Base-by-base conservation (phyloP, 495 filamentous ascomycete species). In the Xylaria sp. region DNA sequence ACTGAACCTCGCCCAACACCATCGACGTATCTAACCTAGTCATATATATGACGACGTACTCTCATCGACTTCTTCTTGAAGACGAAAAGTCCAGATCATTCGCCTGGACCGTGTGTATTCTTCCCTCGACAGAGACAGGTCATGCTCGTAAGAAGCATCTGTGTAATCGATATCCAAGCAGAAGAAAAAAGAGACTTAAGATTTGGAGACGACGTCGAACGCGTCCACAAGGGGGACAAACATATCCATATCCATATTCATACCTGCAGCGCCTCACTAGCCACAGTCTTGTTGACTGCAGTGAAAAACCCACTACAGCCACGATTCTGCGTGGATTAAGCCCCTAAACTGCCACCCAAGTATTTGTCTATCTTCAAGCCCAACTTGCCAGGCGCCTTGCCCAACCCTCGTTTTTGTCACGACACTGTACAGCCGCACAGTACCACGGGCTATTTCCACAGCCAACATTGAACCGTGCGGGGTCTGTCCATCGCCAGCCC, bases 171-270 rank as follows among this genome's bases (percentile, higher is more conserved):
- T 53, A 43, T 53, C 58, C 58, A 55, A 70, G 44, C 44, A 50
- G 68, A 70, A 50, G 68, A 70, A 62, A 69, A 55, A 40, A 35
- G 58, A 62, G 41, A 70, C 37, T 63, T 63, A 43, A 70, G 44
- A 63, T 55, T 53, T 24, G 59, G 35, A 62, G n/a, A 40, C 68
- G 59, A 63, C 44, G 33, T 53, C 41, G 46, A 44, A 61, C 33
- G 33, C 24, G 61, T 40, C 58, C 15, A 12, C 57, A 52, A 61
- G 64, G 48, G 33, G 46, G 37, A 41, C 48, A 29, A 9, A 17
- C 46, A 29, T 14, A 26, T 41, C 48, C 12, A 55, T 31, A n/a
- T 29, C 62, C 46, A 29, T 14, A 26, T 41, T 35, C 12, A 55
- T 31, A n/a, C 43, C 62, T 24, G n/a, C 62, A 17, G 19, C 29